These are phyloP conservation scores for Parasarocladium wereldwijsianum DNA, from an alignment of 2,329 filamentous ascomycete species.

Conservation along the genomic window DNA sequence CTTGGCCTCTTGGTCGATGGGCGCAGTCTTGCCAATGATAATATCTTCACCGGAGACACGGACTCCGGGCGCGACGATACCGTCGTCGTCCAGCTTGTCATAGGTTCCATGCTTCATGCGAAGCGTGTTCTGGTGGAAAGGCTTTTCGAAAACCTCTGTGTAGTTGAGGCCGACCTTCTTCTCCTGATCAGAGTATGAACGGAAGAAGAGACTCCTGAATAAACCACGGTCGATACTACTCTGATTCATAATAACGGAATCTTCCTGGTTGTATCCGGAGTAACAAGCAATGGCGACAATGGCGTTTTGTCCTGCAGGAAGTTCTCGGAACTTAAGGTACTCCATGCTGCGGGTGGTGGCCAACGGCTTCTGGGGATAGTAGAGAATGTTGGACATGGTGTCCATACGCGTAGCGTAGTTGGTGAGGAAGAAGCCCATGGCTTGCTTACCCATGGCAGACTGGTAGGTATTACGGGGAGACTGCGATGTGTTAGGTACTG, in stretches of 20 bases:
- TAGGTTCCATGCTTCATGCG: conserved; percentile 91
- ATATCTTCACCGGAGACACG: conserved; percentile 96
- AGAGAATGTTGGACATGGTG: conserved; percentile 98
- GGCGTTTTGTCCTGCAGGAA: conserved; percentile 93
- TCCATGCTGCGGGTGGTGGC: conserved; percentile 97
- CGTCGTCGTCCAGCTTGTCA: conserved; percentile 94
- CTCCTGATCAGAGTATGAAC: conserved; percentile 92
- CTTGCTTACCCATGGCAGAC: conserved; percentile 99
- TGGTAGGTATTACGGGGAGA: conserved; percentile 98
- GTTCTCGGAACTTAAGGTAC: conserved; percentile 92
- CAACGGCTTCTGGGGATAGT: conserved; percentile 95
- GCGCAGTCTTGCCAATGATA: conserved; percentile 97
- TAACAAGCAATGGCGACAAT: conserved; percentile 97
- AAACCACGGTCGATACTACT: conserved; percentile 95
- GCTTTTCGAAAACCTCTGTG: conserved; percentile 91
- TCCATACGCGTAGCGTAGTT: conserved; percentile 98
- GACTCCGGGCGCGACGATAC: conserved; percentile 83
- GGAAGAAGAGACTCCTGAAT: conserved; percentile 96
- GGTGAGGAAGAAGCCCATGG: conserved; percentile 97
- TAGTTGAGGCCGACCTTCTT: conserved; percentile 91
- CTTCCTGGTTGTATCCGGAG: conserved; percentile 98
- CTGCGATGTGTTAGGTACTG: conserved; percentile 28
- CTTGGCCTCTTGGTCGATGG: conserved; percentile 81
- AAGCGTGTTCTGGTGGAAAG: conserved; percentile 73
- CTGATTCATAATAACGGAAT: conserved; percentile 99